Evolutionary conservation across 371 early-diverging fungal species (phyloP), one percentile per base, ranked within the genome.

Genomic region (Mucor racemosus): DNA sequence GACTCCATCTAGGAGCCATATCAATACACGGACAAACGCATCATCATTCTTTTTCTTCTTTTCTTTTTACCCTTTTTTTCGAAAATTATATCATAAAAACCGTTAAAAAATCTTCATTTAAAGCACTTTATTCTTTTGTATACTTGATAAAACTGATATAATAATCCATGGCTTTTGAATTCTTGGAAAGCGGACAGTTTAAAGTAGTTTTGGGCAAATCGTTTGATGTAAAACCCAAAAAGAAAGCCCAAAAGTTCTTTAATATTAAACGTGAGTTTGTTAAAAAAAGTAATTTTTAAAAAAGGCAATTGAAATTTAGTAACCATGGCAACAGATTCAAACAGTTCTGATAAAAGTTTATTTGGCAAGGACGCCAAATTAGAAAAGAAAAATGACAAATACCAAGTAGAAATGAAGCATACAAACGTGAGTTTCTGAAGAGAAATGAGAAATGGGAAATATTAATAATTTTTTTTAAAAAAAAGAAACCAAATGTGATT

Each of bases 181-280:
- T 60, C 31, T 44, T 69, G 42, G 69, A 36, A 40, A 61, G 21
- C 38, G 70, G 70, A 10, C 64, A 54, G 42, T 69, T 55, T 33
- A 65, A 61, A 34, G 54, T 69, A 19, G 57, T 57, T 21, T 17
- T 69, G 39, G 70, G 70, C 46, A 69, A 69, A 40, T 65, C 70
- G 13, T 69, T 69, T 42, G 66, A 65, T 44, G 48, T 44, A 11
- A 65, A 65, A 36, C 59, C 59, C 34, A 69, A 61, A 17, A 69
- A 69, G 53, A 62, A 65, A 19, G 58, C 61, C 21, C 64, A 46
- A 55, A 65, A 69, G 48, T 69, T 61, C 42, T 65, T 65, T 42
- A 55, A 61, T 26, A 60, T 69, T 4, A 65, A 61, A 42, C 58
- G 70, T 69, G 65, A 65, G 38, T 46, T 11, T 38, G 53, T 3